Percentiles rank a stretch among this genome's conserved stretches.
Evolutionary conservation across 2,329 filamentous ascomycete genomes (phyloP).

Genomic region (Cadophora malorum): DNA sequence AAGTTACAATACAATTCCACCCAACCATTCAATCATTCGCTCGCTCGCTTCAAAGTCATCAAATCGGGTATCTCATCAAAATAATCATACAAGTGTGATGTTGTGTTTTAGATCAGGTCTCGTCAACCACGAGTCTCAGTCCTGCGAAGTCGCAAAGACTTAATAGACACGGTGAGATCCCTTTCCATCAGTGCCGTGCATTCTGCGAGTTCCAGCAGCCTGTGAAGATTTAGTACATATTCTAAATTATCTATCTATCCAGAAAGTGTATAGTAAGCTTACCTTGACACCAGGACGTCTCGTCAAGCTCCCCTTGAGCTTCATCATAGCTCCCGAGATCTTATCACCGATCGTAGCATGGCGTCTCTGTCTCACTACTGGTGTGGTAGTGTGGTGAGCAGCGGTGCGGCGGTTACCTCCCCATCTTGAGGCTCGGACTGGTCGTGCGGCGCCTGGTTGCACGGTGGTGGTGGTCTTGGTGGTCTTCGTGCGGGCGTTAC

Average conservation of each 20-base stretch:
- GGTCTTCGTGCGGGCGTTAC: slow-evolving; percentile 36
- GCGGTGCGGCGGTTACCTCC: slow-evolving; percentile 43
- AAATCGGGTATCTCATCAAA: slow-evolving; percentile 28
- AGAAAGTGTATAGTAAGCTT: too few species aligned
- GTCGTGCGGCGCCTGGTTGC: slow-evolving; percentile 29
- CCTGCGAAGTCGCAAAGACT: neutral
- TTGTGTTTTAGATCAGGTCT: too few species aligned
- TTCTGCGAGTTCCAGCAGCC: slow-evolving; percentile 76
- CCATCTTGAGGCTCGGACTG: slow-evolving; percentile 36
- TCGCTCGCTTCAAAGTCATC: slow-evolving; percentile 17
- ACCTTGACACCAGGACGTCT: slow-evolving; percentile 74
- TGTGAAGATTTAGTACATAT: slow-evolving; percentile 45
- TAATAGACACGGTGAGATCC: slow-evolving; percentile 52
- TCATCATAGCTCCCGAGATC: slow-evolving; percentile 76
- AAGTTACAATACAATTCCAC: slow-evolving; percentile 25
- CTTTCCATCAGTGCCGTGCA: slow-evolving; percentile 76
- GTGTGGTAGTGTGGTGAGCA: slow-evolving; percentile 40
- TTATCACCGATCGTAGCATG: slow-evolving; percentile 76
- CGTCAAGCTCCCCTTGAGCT: slow-evolving; percentile 73
- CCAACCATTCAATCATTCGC: slow-evolving; percentile 15
- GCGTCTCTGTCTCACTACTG: slow-evolving; percentile 68
- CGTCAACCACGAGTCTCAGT: neutral
- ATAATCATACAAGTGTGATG: slow-evolving; percentile 22
- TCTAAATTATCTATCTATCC: too few species aligned
- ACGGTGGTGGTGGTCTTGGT: slow-evolving; percentile 42